Conservation (phyloP, 768 basidiomycete genomes). For the Suillus discolor region DNA sequence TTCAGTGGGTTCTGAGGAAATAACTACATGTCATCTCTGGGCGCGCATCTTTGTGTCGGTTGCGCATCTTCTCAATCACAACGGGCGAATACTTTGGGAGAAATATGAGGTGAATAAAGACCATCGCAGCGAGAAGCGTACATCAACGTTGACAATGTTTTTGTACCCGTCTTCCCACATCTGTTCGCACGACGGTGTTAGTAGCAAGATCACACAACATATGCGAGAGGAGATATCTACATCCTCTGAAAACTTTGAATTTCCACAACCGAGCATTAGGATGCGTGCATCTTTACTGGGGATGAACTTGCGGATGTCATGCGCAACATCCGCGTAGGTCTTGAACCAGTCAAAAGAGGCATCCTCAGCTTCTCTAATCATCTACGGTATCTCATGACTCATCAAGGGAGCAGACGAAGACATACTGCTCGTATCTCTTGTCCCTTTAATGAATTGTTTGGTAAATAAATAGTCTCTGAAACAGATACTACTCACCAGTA, state of each 20-base stretch:
- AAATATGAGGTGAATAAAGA: neutral
- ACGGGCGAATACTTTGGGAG: conserved; percentile 66
- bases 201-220: neutral
- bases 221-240: conserved; percentile 38
- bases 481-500: conserved; percentile 56
- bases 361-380: conserved; percentile 56
- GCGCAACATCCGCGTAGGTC: conserved; percentile 71
- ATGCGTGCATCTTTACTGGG: conserved; percentile 63
- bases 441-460: conserved; percentile 48
- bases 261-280: conserved; percentile 84
- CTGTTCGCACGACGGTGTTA: conserved; percentile 37
- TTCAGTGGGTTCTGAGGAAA: neutral
- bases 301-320: conserved; percentile 60
- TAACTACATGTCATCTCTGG: conserved; percentile 73
- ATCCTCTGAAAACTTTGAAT: conserved; percentile 79
- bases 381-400: conserved; percentile 11
- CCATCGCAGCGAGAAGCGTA: conserved; percentile 33
- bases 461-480: neutral
- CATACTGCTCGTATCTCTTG: conserved; percentile 67
- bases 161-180: conserved; percentile 89
- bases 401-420: conserved; percentile 11
- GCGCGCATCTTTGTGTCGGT: conserved; percentile 47
- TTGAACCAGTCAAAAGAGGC: conserved; percentile 87
- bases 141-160: conserved; percentile 80
- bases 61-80: conserved; percentile 74